These are phyloP conservation scores for Biscogniauxia sp. DNA, from an alignment of 2,329 filamentous ascomycete genomes.

Conservation along the genomic window DNA sequence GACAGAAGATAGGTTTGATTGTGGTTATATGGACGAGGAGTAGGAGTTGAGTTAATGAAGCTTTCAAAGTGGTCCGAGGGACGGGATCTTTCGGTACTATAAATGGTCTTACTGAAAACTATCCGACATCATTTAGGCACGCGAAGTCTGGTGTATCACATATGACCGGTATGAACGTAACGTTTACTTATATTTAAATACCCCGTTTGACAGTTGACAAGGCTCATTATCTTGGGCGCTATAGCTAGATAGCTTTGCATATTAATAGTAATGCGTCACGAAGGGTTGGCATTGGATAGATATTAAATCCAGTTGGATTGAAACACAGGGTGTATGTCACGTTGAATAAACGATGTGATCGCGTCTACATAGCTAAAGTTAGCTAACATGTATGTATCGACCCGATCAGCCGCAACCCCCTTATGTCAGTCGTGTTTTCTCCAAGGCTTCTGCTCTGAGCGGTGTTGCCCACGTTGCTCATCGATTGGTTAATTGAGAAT, in stretches of 20 bases:
- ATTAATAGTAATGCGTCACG: neutral
- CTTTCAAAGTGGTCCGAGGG: neutral
- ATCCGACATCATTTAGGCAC: neutral
- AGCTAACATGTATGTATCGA: neutral
- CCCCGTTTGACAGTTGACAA: neutral
- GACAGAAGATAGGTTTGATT: constrained; percentile 33
- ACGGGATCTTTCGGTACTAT: neutral
- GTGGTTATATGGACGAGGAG: constrained; percentile 21
- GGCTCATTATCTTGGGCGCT: neutral
- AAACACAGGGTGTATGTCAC: neutral
- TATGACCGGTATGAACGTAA: neutral
- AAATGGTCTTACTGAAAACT: neutral
- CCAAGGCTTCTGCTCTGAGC: neutral
- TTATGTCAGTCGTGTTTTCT: neutral
- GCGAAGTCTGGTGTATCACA: neutral
- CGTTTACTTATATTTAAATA: neutral
- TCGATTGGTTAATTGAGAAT: constrained; percentile 19
- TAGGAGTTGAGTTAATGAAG: constrained; percentile 1
- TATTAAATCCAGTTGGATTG: neutral
- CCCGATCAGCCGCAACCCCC: neutral
- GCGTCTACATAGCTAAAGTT: neutral
- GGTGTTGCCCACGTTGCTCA: constrained; percentile 17
- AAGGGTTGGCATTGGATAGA: neutral
- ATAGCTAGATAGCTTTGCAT: neutral
- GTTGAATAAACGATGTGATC: neutral